Conservation (phyloP, 441 rosid species). For the Geranium incanum region DNA sequence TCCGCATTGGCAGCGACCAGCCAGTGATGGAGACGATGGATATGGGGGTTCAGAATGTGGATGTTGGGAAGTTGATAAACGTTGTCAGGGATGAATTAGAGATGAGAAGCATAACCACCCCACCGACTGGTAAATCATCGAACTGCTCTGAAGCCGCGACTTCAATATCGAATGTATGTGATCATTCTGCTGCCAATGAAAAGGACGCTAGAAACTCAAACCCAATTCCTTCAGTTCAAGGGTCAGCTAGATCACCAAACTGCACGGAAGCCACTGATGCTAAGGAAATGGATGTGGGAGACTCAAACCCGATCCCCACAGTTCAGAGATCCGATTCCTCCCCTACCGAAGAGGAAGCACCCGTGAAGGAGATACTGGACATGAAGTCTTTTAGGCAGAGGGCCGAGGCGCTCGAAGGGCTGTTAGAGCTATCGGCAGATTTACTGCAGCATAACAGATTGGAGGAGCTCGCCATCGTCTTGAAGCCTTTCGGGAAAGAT, state of each 20-base stretch:
- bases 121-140: slow-evolving; percentile 30
- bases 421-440: background rate
- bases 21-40: slow-evolving; percentile 75
- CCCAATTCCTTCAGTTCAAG: no score
- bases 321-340: slow-evolving; percentile 20
- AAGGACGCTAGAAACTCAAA: slow-evolving; percentile 27
- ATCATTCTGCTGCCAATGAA: slow-evolving; percentile 32
- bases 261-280: no score
- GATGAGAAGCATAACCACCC: slow-evolving; percentile 36
- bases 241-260: no score
- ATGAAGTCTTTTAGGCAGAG: slow-evolving; percentile 5
- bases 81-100: slow-evolving; percentile 67
- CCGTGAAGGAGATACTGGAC: background rate
- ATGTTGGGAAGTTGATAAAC: slow-evolving; percentile 67
- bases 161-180: slow-evolving; percentile 34
- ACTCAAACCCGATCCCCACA: slow-evolving; percentile 15
- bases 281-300: no score
- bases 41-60: slow-evolving; percentile 61
- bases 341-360: background rate
- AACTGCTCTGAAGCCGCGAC: slow-evolving; percentile 35
- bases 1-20: slow-evolving; percentile 75
- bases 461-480: background rate
- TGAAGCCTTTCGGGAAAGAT: slow-evolving; percentile 6
- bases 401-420: slow-evolving; percentile 4
- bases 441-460: background rate